Conservation (phyloP, 768 basidiomycete species). For the Suillus discolor region DNA sequence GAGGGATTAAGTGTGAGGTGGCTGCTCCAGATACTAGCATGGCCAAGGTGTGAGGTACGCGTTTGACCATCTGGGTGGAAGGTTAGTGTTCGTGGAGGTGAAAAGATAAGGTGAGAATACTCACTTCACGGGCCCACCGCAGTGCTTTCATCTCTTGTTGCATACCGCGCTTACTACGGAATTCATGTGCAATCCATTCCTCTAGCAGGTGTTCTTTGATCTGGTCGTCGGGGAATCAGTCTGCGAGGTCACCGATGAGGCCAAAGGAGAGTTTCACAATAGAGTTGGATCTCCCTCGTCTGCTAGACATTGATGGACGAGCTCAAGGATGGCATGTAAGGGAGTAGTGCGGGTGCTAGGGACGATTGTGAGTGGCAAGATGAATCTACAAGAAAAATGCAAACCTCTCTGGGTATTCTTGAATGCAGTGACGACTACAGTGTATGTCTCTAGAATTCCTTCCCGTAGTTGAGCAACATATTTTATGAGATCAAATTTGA, state of each 20-base stretch:
- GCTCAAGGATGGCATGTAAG: conserved; percentile 79
- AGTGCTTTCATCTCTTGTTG: conserved; percentile 80
- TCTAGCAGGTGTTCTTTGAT: conserved; percentile 78
- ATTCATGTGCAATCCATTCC: conserved; percentile 76
- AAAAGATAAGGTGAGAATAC: conserved; percentile 20
- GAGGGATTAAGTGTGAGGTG: too few species aligned
- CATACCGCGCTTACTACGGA: conserved; percentile 75
- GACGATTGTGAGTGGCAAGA: conserved; percentile 7
- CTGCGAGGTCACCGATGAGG: conserved; percentile 91
- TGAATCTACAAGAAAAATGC: not conserved
- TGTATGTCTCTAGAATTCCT: not conserved
- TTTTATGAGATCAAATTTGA: not conserved
- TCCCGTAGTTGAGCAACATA: not conserved
- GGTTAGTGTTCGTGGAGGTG: not conserved
- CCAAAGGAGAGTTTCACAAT: conserved; percentile 79
- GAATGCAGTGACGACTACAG: not conserved
- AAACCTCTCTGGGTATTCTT: conserved; percentile 77
- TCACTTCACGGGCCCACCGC: conserved; percentile 92
- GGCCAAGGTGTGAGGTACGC: conserved; percentile 27
- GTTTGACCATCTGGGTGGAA: conserved; percentile 68
- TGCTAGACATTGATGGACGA: conserved; percentile 72
- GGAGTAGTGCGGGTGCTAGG: conserved; percentile 47
- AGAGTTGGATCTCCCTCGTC: conserved; percentile 77
- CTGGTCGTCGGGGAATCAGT: conserved; percentile 79
- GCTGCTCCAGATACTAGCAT: too few species aligned